These are phyloP conservation scores for Limnanthes douglasii DNA, from an alignment of 345 rosid species.

Conservation along the genomic window DNA sequence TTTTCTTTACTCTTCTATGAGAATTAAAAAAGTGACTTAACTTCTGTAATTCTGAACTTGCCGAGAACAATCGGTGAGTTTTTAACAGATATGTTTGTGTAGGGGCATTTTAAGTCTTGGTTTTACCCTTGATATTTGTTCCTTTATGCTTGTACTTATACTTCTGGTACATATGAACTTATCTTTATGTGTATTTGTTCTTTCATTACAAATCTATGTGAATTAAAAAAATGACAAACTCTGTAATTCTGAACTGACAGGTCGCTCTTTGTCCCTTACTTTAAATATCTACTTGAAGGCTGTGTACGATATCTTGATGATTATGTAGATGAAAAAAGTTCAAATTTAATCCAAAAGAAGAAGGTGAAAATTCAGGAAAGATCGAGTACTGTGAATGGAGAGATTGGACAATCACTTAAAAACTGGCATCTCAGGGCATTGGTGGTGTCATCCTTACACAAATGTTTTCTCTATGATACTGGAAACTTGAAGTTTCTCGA, in stretches of 20 bases:
- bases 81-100: too few species aligned
- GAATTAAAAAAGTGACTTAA: too few species aligned
- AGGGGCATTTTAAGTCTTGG: neutral
- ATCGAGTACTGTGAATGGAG: slow-evolving; percentile 9
- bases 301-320: slow-evolving; percentile 46
- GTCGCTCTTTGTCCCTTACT: slow-evolving; percentile 84
- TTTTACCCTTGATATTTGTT: neutral
- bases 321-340: slow-evolving; percentile 14
- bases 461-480: slow-evolving; percentile 71
- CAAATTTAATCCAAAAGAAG: slow-evolving; percentile 43
- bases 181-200: neutral
- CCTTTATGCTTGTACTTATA: neutral
- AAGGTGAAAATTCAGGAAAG: slow-evolving; percentile 53
- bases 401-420: slow-evolving; percentile 16
- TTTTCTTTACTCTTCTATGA: too few species aligned
- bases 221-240: slow-evolving; percentile 1
- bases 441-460: slow-evolving; percentile 61
- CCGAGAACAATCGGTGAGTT: too few species aligned
- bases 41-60: too few species aligned
- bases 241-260: slow-evolving; percentile 28
- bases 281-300: slow-evolving; percentile 60
- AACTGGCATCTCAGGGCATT: slow-evolving; percentile 77
- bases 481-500: slow-evolving; percentile 68
- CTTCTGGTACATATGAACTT: neutral
- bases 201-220: neutral